A percentile compares a stretch with the other conserved stretches of the same genome.
These are phyloP conservation scores for Colletotrichum lupini DNA, from an alignment of 2,329 filamentous ascomycete species.

Conservation along the genomic window DNA sequence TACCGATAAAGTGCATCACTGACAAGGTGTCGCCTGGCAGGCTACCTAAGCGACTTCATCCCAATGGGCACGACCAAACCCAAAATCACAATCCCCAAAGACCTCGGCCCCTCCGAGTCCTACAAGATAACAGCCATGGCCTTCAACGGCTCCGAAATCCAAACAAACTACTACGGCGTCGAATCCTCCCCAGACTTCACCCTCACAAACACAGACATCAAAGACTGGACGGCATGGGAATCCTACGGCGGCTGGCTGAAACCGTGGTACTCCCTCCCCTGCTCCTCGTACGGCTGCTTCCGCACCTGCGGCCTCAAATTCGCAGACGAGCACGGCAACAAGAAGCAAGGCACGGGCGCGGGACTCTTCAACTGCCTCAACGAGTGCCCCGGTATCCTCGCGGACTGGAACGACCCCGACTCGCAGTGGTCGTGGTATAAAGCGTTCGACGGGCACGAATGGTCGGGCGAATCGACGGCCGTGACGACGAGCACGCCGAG, in stretches of 20 bases:
- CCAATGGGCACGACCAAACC: slow-evolving; percentile 8
- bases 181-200: not conserved
- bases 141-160: not conserved
- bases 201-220: slow-evolving; percentile 1
- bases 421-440: slow-evolving; percentile 1
- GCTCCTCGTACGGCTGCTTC: slow-evolving; percentile 16
- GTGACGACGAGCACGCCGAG: slow-evolving; percentile 7
- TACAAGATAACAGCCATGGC: not conserved
- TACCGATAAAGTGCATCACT: not conserved
- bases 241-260: slow-evolving; percentile 13
- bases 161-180: not conserved
- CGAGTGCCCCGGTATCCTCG: slow-evolving; percentile 15
- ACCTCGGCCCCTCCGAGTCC: not conserved
- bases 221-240: slow-evolving; percentile 10
- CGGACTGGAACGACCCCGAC: slow-evolving; percentile 6
- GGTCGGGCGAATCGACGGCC: slow-evolving; percentile 6
- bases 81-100: slow-evolving; percentile 5
- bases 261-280: slow-evolving; percentile 10
- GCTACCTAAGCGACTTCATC: slow-evolving; percentile 7
- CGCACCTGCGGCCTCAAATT: slow-evolving; percentile 20
- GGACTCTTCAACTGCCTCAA: slow-evolving; percentile 17
- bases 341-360: slow-evolving; percentile 1
- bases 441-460: slow-evolving; percentile 9
- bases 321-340: slow-evolving; percentile 14
- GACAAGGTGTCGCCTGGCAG: not conserved